Base-by-base conservation (phyloP, 306 rosid genomes). In the Cucurbita argyrosperma region DNA sequence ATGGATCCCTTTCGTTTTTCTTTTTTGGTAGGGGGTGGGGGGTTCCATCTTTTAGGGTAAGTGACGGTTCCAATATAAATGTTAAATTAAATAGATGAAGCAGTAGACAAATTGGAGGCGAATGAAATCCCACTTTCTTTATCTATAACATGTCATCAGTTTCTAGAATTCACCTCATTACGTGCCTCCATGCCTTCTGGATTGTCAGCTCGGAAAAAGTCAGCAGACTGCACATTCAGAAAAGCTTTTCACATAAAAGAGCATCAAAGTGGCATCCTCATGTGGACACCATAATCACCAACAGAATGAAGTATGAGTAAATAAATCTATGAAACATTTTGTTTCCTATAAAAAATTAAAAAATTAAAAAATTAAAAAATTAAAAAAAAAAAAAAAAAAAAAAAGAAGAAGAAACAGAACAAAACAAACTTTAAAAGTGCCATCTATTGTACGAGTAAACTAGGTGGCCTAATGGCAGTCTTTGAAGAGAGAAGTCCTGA, bases 181-280 rank as follows among this genome's bases (percentile, higher is more conserved):
- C 99, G 99, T 26, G 99, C 97, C 77, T 94, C 99, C 61, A 89
- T 72, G 72, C 99, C 99, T 84, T 94, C 99, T 9, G 97, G 92
- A 84, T 94, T 94, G 80, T 94, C 99, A 75, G 97, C 89, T 82
- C 97, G 90, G 78, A 90, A 94, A 84, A 91, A 94, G 80, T 91
- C 99, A 63, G 99, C 99, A 55, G 84, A 74, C 99, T 94, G 91
- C 90, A 84, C 91, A 84, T 13, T 55, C 60, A 82, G n/a, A 80
- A 77, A 71, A 16, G 62, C 56, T 54, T 71, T 64, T 77, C 11
- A 19, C 79, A 65, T 61, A 49, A 76, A 63, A 74, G 69, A 70
- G 72, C 63, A 26, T 47, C 77, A 62, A 57, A 67, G 52, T 50
- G 75, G 74, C 75, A 66, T 45, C 40, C 72, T 42, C 15, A 9